A percentile compares a stretch with the other conserved stretches of the same genome.
phyloP scores from a whole-genome alignment of 1,284 basidiomycete species.

The Tremellales sp. region DNA sequence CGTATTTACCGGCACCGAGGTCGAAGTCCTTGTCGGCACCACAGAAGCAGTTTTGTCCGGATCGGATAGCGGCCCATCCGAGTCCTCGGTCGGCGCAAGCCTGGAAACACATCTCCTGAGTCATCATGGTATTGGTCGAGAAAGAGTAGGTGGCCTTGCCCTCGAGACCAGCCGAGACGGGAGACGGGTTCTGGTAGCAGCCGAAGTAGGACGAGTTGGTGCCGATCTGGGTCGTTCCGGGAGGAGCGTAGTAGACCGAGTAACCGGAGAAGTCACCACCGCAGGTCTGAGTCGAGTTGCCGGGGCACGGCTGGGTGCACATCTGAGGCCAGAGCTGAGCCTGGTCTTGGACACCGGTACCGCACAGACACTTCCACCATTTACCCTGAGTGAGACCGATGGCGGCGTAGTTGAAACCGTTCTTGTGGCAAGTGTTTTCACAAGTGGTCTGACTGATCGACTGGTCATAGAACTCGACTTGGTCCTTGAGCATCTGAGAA shows the following conservation, averaged over 20 bases:
- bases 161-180: slow-evolving; percentile 13
- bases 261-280: slow-evolving; percentile 16
- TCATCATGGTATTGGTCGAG: slow-evolving; percentile 12
- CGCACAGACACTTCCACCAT: slow-evolving; percentile 20
- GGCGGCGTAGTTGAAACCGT: slow-evolving; percentile 21
- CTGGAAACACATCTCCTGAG: slow-evolving; percentile 13
- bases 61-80: slow-evolving; percentile 15
- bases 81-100: slow-evolving; percentile 12
- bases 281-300: slow-evolving; percentile 28
- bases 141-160: slow-evolving; percentile 11
- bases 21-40: slow-evolving; percentile 14
- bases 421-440: slow-evolving; percentile 14
- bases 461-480: slow-evolving; percentile 9
- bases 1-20: slow-evolving; percentile 10
- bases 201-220: slow-evolving; percentile 14
- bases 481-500: slow-evolving; percentile 7
- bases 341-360: slow-evolving; percentile 12
- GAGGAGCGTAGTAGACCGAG: slow-evolving; percentile 22
- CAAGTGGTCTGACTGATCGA: slow-evolving; percentile 20
- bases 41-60: slow-evolving; percentile 18
- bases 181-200: slow-evolving; percentile 20
- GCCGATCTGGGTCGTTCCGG: slow-evolving; percentile 12
- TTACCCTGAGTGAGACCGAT: slow-evolving; percentile 9
- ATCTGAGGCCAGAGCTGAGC: slow-evolving; percentile 18
- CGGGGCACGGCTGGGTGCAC: slow-evolving; percentile 33